Evolutionary conservation across 2,329 filamentous ascomycete genomes (phyloP).

Genomic region (Fusarium goolgardi): DNA sequence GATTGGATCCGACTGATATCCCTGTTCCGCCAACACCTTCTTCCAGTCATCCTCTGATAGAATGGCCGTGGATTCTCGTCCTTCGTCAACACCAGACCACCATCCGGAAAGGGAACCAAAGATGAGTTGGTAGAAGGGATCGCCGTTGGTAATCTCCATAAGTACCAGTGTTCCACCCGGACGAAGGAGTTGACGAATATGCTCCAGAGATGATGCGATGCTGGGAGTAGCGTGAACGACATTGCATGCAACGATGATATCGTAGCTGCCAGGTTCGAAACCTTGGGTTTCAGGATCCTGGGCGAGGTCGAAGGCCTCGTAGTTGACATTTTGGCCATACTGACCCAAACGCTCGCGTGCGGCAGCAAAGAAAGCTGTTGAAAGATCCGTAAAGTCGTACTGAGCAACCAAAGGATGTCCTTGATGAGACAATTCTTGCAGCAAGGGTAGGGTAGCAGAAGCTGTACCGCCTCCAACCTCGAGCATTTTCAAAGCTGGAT

Average conservation of each 20-base stretch:
- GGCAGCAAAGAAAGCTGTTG: slow-evolving; percentile 55
- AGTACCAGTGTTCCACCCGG: slow-evolving; percentile 48
- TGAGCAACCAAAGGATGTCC: slow-evolving; percentile 4
- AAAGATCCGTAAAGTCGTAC: slow-evolving; percentile 61
- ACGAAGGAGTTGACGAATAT: slow-evolving; percentile 41
- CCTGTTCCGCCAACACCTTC: not conserved
- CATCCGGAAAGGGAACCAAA: slow-evolving; percentile 54
- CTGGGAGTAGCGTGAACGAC: slow-evolving; percentile 48
- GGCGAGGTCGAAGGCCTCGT: slow-evolving; percentile 47
- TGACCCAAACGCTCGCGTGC: slow-evolving; percentile 46
- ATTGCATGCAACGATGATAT: slow-evolving; percentile 52
- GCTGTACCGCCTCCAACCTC: slow-evolving; percentile 58
- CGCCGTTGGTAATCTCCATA: slow-evolving; percentile 45
- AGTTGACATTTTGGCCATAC: slow-evolving; percentile 31
- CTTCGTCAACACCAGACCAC: slow-evolving; percentile 52
- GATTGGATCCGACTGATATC: slow-evolving; percentile 1
- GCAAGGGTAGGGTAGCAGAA: slow-evolving; percentile 51
- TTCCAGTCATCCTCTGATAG: slow-evolving; percentile 7
- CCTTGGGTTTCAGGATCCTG: slow-evolving; percentile 50
- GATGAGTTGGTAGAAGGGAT: slow-evolving; percentile 37
- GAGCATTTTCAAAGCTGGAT: slow-evolving; percentile 50
- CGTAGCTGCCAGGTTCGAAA: slow-evolving; percentile 49
- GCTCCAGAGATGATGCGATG: slow-evolving; percentile 20
- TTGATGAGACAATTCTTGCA: slow-evolving; percentile 46
- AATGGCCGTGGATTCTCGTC: slow-evolving; percentile 5